Evolutionary conservation across 331 rosid genomes (phyloP), one percentile per base, ranked within the genome.

Genomic region (Rosa hybrid): DNA sequence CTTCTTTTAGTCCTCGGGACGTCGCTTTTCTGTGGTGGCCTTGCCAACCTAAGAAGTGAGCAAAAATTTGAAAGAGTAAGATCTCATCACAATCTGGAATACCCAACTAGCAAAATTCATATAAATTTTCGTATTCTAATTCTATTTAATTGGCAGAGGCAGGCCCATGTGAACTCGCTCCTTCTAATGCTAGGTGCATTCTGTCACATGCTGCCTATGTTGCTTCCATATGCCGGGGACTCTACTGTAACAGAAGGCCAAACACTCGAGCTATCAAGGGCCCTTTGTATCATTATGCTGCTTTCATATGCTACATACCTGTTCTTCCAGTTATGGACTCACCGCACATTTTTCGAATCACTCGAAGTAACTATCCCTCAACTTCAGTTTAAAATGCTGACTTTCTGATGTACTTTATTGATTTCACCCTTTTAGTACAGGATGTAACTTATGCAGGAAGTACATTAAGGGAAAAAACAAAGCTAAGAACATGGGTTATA

Each of bases 1-100:
- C 97, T 95, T 72, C 99, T 95, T 75, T 87, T 95, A 21, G 98
- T 95, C 57, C 93, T 95, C 77, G 98, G 98, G 34, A 91, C 94
- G 46, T 95, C 99, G 59, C 93, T 95, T 39, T 81, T 91, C 12
- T 87, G 92, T 60, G 98, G 98, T 72, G 99, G 99, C 79, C 75
- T 95, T 76, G 91, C 89, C 14, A 91, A 91, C 78, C 59, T 88
- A 4, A 45, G 84, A 70, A 21, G 4, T 18, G 94, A 88, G 59
- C 96, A 95, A 72, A 91, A 85, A 82, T 93, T 82, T 72, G 98
- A 93, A 76, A 88, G 97, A 65, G 97, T 95, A 86, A 74, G 89
- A 8, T 62, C 63, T 27, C 57, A 50, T 72, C 44, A 46, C 51
- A 21, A 6, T 14, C 57, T 34, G 44, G 41, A 9, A 23, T 23